Conservation (phyloP, 2,329 filamentous ascomycete genomes). For the Exophiala aquamarina region DNA sequence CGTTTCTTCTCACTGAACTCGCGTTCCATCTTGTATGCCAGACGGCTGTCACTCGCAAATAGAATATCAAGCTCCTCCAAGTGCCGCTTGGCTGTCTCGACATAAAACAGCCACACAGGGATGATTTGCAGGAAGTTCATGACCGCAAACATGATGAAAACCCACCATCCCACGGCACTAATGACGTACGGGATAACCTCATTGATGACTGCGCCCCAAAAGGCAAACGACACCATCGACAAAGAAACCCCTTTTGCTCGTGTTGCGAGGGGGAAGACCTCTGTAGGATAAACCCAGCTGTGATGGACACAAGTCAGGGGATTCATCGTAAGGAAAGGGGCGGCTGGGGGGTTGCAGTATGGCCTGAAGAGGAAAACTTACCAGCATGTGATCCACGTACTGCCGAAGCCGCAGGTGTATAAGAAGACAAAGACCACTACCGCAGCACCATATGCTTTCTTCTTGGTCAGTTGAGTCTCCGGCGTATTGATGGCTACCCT, state of each 20-base stretch:
- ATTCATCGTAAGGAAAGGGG: neutral
- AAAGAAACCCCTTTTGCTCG: slow-evolving; percentile 28
- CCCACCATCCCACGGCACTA: slow-evolving; percentile 32
- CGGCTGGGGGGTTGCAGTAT: neutral
- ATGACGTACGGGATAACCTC: slow-evolving; percentile 38
- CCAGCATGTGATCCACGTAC: slow-evolving; percentile 31
- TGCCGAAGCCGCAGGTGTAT: slow-evolving; percentile 30
- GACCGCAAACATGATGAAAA: slow-evolving; percentile 35
- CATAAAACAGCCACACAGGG: slow-evolving; percentile 36
- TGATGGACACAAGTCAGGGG: slow-evolving; percentile 1
- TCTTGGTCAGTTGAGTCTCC: slow-evolving; percentile 16
- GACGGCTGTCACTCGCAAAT: slow-evolving; percentile 29
- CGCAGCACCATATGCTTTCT: slow-evolving; percentile 24
- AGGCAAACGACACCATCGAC: slow-evolving; percentile 31
- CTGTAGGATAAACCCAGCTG: slow-evolving; percentile 30
- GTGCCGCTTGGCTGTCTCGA: slow-evolving; percentile 36
- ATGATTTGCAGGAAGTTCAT: slow-evolving; percentile 32
- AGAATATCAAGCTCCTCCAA: slow-evolving; percentile 37
- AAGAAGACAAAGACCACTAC: slow-evolving; percentile 28
- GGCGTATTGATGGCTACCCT: slow-evolving; percentile 17
- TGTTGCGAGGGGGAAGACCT: slow-evolving; percentile 28
- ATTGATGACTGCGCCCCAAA: slow-evolving; percentile 31
- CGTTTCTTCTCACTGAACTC: slow-evolving; percentile 23
- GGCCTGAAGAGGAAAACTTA: slow-evolving; percentile 14
- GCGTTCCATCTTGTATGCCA: slow-evolving; percentile 30